These are phyloP conservation scores for Pseudevernia furfuracea DNA, from an alignment of 495 filamentous ascomycete genomes.

Conservation along the genomic window DNA sequence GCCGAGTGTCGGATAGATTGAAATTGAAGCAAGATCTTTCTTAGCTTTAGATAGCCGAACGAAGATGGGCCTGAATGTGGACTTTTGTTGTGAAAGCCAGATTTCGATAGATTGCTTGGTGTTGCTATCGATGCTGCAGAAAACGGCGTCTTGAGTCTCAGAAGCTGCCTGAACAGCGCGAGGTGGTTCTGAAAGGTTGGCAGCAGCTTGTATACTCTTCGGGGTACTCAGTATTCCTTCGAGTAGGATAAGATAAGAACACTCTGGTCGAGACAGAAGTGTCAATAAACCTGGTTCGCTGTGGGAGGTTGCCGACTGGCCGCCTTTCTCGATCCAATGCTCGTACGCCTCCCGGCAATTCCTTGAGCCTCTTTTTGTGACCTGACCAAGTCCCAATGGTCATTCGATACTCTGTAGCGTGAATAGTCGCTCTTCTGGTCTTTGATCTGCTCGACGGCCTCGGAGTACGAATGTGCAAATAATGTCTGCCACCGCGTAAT, in stretches of 20 bases:
- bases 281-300: background rate
- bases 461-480: background rate
- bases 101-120: constrained; percentile 21
- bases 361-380: constrained; percentile 14
- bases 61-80: constrained; percentile 28
- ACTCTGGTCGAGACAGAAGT: constrained; percentile 7
- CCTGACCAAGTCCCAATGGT: background rate
- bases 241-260: constrained; percentile 30
- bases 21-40: constrained; percentile 32
- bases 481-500: background rate
- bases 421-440: background rate
- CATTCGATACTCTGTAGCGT: background rate
- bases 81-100: constrained; percentile 15
- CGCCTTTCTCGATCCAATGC: constrained; percentile 3
- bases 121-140: constrained; percentile 25
- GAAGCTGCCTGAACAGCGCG: constrained; percentile 11
- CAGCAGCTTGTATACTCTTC: constrained; percentile 20
- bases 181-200: constrained; percentile 10
- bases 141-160: constrained; percentile 20
- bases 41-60: constrained; percentile 30
- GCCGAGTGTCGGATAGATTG: constrained; percentile 36
- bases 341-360: constrained; percentile 19
- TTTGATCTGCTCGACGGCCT: background rate
- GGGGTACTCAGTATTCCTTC: constrained; percentile 20
- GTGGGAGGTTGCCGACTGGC: background rate